Evolutionary conservation across 176 grass and related monocot species (phyloP), one percentile per base, ranked within the genome.

Genomic region (Tillandsia fasciculata): DNA sequence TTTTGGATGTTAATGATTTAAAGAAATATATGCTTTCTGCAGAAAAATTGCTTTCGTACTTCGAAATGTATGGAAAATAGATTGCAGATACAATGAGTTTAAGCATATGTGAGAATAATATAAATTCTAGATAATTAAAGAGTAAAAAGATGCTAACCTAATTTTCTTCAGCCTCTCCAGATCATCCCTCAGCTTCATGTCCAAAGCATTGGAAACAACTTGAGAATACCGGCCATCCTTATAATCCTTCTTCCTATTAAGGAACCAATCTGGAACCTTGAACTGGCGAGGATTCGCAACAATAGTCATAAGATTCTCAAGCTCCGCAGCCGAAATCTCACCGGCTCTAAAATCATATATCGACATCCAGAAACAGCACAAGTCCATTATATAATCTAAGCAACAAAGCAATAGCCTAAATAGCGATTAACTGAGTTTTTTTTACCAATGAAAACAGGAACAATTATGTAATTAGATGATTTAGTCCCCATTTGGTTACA

Each of bases 111-210:
- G 11, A 51, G 22, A 10, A 61, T 2, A 61, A 18, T 56, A 56
- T 56, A 22, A n/a, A 23, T 2, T 2, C 17, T 9, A 61, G 13
- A 71, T 48, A 18, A 3, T 24, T 8, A 9, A 48, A 20, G 72
- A 48, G 0, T 20, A 9, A 69, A 0, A 70, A 51, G 15, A 15
- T 14, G 50, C 13, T 56, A 13, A 96, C 91, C 91, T 91, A 80
- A 96, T 96, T 83, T 96, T 96, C 91, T 96, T 96, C 33, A 96
- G 91, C 63, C 91, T 82, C 82, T 96, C 91, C 2, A 96, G 82
- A 52, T 96, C 91, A n/a, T 91, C 91, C 87, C 88, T 96, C 54
- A 96, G 88, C 83, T 96, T 96, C 91, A 96, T 96, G 80, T 96
- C 91, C 4, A 96, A 67, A 17, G 80, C 80, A 70, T 96, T 96